phyloP scores from a whole-genome alignment of 768 basidiomycete genomes.

The Boletus vinaceobasis region DNA sequence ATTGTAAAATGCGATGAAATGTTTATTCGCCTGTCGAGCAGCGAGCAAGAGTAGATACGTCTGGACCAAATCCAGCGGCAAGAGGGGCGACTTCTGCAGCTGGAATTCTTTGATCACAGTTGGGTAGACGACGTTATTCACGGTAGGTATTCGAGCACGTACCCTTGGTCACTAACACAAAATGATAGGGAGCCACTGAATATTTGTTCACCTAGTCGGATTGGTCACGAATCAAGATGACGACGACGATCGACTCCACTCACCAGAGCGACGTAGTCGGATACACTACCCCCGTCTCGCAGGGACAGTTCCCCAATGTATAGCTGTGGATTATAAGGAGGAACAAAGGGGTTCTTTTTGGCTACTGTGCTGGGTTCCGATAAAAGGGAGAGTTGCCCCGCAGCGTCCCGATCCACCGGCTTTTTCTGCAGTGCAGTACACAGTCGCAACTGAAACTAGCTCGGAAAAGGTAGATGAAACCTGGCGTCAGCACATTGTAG shows the following conservation, averaged over 20 bases:
- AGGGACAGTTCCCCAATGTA: conserved; percentile 66
- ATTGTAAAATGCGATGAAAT: conserved; percentile 86
- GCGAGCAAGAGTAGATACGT: conserved; percentile 72
- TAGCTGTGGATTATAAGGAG: conserved; percentile 78
- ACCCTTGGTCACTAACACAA: conserved; percentile 88
- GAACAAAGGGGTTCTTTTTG: conserved; percentile 71
- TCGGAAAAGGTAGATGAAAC: not conserved
- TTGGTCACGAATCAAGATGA: conserved; percentile 1
- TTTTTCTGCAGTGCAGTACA: conserved; percentile 88
- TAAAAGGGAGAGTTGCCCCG: conserved; percentile 31
- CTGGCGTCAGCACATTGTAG: not conserved
- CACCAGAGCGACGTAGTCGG: conserved; percentile 70
- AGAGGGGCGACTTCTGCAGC: conserved; percentile 76
- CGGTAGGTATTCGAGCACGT: conserved; percentile 6
- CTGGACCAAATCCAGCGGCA: conserved; percentile 75
- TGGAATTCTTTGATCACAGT: conserved; percentile 51
- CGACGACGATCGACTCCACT: conserved; percentile 19
- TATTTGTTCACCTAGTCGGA: conserved; percentile 76
- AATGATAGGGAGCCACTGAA: conserved; percentile 79
- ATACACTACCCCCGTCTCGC: conserved; percentile 46
- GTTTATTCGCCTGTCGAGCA: conserved; percentile 55
- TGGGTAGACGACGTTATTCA: not conserved
- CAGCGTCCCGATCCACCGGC: conserved; percentile 46
- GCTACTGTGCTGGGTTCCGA: conserved; percentile 20
- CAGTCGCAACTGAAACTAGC: conserved; percentile 79